These are phyloP conservation scores for Podosphaera fusca DNA, from an alignment of 2,329 filamentous ascomycete genomes.

Conservation along the genomic window DNA sequence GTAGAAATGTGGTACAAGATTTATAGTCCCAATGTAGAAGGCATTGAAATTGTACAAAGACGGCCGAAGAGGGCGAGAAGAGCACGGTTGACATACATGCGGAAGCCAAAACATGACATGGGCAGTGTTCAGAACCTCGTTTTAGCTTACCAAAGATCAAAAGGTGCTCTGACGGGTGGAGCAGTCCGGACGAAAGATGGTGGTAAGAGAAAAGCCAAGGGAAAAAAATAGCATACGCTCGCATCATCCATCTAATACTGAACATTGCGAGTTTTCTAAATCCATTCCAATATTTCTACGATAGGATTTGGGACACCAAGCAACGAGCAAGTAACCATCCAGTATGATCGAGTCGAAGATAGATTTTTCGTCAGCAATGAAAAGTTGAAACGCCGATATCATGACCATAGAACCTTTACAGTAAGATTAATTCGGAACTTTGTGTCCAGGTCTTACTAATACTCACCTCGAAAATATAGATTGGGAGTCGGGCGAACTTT, in stretches of 20 bases:
- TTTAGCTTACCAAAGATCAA: constrained; percentile 34
- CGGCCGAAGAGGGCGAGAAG: constrained; percentile 64
- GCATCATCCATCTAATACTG: not conserved
- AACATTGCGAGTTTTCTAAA: too few species aligned
- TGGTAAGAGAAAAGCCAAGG: constrained; percentile 6
- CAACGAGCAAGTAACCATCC: too few species aligned
- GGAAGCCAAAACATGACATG: constrained; percentile 68
- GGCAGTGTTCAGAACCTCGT: constrained; percentile 69
- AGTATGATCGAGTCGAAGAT: too few species aligned
- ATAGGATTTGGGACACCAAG: too few species aligned
- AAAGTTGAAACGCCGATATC: too few species aligned
- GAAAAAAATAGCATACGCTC: constrained; percentile 5
- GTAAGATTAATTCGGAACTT: too few species aligned
- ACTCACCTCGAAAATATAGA: too few species aligned
- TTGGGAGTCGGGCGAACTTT: too few species aligned
- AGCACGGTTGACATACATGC: constrained; percentile 77
- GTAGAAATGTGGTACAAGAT: constrained; percentile 98
- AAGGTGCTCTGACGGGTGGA: constrained; percentile 20
- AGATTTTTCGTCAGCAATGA: too few species aligned
- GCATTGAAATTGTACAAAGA: constrained; percentile 83
- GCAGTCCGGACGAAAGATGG: constrained; percentile 9
- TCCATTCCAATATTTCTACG: too few species aligned
- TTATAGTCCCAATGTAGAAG: constrained; percentile 70
- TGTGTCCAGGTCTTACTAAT: too few species aligned
- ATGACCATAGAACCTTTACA: too few species aligned